phyloP scores from a whole-genome alignment of 257 asterid genomes.

The Solanum chilense region DNA sequence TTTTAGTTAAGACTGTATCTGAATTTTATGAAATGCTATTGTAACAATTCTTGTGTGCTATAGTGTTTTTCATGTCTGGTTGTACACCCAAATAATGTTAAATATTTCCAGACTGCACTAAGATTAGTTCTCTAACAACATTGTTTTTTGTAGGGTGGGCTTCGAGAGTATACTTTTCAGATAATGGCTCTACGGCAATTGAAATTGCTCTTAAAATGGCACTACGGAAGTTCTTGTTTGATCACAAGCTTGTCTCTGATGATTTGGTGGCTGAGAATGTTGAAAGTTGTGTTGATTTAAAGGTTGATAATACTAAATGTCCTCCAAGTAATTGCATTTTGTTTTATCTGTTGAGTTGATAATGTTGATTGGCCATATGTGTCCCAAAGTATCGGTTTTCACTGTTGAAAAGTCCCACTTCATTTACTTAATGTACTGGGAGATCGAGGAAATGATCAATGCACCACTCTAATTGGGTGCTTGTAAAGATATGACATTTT shows the following conservation, averaged over 20 bases:
- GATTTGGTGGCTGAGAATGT: constrained; percentile 13
- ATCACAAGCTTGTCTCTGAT: constrained; percentile 33
- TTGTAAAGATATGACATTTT: not conserved
- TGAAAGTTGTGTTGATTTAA: constrained; percentile 47
- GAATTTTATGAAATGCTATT: not conserved
- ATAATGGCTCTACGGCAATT: constrained; percentile 95
- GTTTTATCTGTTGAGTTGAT: not conserved
- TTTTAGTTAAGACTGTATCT: not conserved
- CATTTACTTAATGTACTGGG: not conserved
- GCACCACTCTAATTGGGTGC: not conserved
- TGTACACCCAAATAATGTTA: not conserved
- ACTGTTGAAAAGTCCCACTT: not conserved
- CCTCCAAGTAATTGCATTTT: not conserved
- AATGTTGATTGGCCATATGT: not conserved
- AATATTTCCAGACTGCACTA: not conserved
- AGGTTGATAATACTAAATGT: constrained; percentile 24
- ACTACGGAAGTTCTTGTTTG: constrained; percentile 79
- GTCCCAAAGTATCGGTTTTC: not conserved
- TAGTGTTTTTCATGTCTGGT: not conserved
- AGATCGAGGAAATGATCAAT: not conserved
- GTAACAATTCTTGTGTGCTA: not conserved
- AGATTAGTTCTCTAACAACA: not conserved
- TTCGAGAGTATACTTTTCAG: constrained; percentile 81
- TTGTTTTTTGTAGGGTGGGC: constrained; percentile 73
- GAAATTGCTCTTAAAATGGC: constrained; percentile 99